A percentile compares a stretch with the other conserved stretches of the same genome.
Evolutionary conservation across 2,329 filamentous ascomycete genomes (phyloP).

Genomic region (Ploettnerulaceae sp.): DNA sequence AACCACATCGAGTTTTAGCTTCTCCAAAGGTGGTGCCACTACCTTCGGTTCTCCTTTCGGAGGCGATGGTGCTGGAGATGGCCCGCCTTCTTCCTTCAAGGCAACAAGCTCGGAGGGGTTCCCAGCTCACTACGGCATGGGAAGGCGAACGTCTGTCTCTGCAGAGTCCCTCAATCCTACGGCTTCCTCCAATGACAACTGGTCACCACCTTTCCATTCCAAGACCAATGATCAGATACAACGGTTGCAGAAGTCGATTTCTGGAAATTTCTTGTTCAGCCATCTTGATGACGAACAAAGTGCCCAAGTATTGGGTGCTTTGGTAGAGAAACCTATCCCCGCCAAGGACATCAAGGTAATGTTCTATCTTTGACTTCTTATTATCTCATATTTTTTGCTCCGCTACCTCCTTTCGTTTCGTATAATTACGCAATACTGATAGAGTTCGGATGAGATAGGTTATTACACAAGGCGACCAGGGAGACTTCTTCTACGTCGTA

Average conservation of each 20-base stretch:
- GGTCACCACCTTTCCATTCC: slow-evolving; percentile 78
- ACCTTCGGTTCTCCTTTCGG: slow-evolving; percentile 36
- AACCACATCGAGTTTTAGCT: slow-evolving; percentile 57
- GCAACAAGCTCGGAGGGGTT: slow-evolving; percentile 57
- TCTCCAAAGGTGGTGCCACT: slow-evolving; percentile 36
- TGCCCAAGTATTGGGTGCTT: slow-evolving; percentile 77
- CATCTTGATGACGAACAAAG: slow-evolving; percentile 94
- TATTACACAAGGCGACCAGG: slow-evolving; percentile 90
- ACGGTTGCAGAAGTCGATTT: slow-evolving; percentile 75
- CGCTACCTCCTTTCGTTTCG: background rate
- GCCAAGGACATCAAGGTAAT: slow-evolving; percentile 72
- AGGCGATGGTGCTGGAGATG: slow-evolving; percentile 43
- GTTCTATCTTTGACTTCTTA: background rate
- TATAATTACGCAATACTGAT: background rate
- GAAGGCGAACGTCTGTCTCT: slow-evolving; percentile 89
- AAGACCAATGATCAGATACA: slow-evolving; percentile 78
- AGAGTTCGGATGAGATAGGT: slow-evolving; percentile 50
- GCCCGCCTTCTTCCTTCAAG: slow-evolving; percentile 42
- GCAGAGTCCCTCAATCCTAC: slow-evolving; percentile 93
- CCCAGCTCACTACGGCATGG: slow-evolving; percentile 90
- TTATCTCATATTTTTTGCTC: background rate
- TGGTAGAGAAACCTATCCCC: slow-evolving; percentile 93
- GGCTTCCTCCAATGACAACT: slow-evolving; percentile 78
- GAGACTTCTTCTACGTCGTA: slow-evolving; percentile 97
- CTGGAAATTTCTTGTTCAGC: slow-evolving; percentile 88